phyloP scores from a whole-genome alignment of 805 yeast species.

The Ogataea angusta region DNA sequence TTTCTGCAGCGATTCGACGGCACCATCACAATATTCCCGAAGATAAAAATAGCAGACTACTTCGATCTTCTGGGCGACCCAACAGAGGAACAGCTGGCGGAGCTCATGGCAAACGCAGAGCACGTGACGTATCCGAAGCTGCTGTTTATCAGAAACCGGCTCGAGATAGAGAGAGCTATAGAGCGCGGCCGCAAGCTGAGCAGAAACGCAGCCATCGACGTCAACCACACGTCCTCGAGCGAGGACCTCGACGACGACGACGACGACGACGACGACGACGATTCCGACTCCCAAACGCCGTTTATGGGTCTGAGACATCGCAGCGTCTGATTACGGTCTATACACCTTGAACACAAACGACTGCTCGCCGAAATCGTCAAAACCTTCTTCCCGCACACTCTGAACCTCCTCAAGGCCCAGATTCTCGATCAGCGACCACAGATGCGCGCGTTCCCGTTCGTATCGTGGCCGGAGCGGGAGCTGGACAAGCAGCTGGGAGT shows the following conservation, averaged over 20 bases:
- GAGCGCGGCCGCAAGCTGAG: slow-evolving; percentile 43
- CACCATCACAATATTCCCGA: slow-evolving; percentile 74
- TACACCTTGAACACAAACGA: slow-evolving; percentile 49
- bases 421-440: slow-evolving; percentile 54
- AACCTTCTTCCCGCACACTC: slow-evolving; percentile 55
- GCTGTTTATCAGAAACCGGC: slow-evolving; percentile 59
- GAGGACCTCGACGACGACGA: slow-evolving; percentile 4
- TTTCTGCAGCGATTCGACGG: slow-evolving; percentile 76
- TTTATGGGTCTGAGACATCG: slow-evolving; percentile 8
- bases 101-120: slow-evolving; percentile 61
- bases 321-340: slow-evolving; percentile 7
- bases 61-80: slow-evolving; percentile 68
- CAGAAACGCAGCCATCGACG: slow-evolving; percentile 14
- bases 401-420: slow-evolving; percentile 35
- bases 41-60: slow-evolving; percentile 56
- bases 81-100: slow-evolving; percentile 49
- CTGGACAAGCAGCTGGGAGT: slow-evolving; percentile 59
- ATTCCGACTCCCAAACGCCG: slow-evolving; percentile 2
- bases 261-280: slow-evolving; percentile 5
- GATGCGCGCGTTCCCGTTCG: slow-evolving; percentile 55
- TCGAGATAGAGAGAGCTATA: slow-evolving; percentile 63
- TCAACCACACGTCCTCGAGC: slow-evolving; percentile 4
- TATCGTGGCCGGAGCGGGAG: slow-evolving; percentile 71
- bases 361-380: slow-evolving; percentile 82
- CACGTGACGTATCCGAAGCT: slow-evolving; percentile 63